These are phyloP conservation scores for Arthroderma sp. DNA, from an alignment of 2,329 filamentous ascomycete species.

Conservation along the genomic window DNA sequence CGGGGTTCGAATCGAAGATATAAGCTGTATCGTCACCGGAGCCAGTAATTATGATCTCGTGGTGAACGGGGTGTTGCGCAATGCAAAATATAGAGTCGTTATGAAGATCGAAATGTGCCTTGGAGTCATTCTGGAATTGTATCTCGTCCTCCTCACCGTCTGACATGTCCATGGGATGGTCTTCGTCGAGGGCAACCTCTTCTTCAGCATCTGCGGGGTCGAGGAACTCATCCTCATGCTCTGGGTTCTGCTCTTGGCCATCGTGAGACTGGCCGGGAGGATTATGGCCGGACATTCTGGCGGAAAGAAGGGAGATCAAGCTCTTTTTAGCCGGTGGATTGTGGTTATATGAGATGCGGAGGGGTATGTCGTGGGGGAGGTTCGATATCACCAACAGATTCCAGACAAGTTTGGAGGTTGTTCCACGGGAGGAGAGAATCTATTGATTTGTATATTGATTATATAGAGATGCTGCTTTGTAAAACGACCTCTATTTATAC, in stretches of 20 bases:
- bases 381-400: too few species aligned
- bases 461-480: too few species aligned
- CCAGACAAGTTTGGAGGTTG: too few species aligned
- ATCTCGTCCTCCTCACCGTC: constrained; percentile 54
- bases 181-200: constrained; percentile 56
- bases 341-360: too few species aligned
- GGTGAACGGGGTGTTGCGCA: constrained; percentile 72
- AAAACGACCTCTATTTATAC: too few species aligned
- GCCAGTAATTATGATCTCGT: constrained; percentile 71
- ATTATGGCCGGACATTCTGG: neutral
- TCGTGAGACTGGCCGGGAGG: neutral
- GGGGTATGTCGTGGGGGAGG: too few species aligned
- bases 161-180: constrained; percentile 63
- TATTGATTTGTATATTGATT: too few species aligned
- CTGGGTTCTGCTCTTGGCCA: neutral
- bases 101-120: constrained; percentile 82
- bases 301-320: too few species aligned
- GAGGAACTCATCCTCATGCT: constrained; percentile 53
- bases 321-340: too few species aligned
- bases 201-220: constrained; percentile 66
- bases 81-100: constrained; percentile 90
- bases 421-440: too few species aligned
- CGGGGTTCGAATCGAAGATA: constrained; percentile 60
- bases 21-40: constrained; percentile 78
- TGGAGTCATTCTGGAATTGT: constrained; percentile 76